Conservation (phyloP, 805 yeast genomes). For the Blastobotrys americana region DNA sequence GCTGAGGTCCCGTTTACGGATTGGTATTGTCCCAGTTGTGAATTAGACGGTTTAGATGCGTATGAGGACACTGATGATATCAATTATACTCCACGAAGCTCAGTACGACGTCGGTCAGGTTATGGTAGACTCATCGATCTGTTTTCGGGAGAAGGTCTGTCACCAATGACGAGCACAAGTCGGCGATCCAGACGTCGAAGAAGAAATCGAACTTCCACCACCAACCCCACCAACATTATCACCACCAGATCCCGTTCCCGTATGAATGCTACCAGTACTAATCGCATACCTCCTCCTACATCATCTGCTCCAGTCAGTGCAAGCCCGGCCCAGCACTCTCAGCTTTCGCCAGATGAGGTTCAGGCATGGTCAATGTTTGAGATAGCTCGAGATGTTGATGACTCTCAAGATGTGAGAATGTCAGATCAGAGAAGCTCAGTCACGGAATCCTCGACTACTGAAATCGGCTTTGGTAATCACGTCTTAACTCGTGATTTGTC, state of each 20-base stretch:
- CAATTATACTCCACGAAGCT: not conserved
- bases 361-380: slow-evolving; percentile 29
- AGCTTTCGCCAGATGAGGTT: slow-evolving; percentile 20
- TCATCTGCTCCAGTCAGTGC: too few species aligned
- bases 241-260: too few species aligned
- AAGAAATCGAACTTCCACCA: too few species aligned
- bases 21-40: slow-evolving; percentile 31
- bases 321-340: slow-evolving; percentile 2
- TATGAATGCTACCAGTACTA: not conserved
- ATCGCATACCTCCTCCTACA: slow-evolving; percentile 1
- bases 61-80: not conserved
- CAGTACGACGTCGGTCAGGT: slow-evolving; percentile 1
- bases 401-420: too few species aligned
- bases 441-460: too few species aligned
- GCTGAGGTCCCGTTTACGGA: slow-evolving; percentile 26
- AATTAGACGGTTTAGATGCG: slow-evolving; percentile 8
- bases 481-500: too few species aligned
- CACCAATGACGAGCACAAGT: too few species aligned
- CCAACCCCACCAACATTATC: too few species aligned
- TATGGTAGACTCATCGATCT: not conserved
- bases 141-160: too few species aligned
- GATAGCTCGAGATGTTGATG: slow-evolving; percentile 17
- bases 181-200: too few species aligned
- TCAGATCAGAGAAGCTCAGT: too few species aligned
- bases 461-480: too few species aligned